A percentile compares a stretch with the other conserved stretches of the same genome.
These are phyloP conservation scores for Dillenia suffruticosa DNA, from an alignment of 164 flowering plant genomes.

Conservation along the genomic window DNA sequence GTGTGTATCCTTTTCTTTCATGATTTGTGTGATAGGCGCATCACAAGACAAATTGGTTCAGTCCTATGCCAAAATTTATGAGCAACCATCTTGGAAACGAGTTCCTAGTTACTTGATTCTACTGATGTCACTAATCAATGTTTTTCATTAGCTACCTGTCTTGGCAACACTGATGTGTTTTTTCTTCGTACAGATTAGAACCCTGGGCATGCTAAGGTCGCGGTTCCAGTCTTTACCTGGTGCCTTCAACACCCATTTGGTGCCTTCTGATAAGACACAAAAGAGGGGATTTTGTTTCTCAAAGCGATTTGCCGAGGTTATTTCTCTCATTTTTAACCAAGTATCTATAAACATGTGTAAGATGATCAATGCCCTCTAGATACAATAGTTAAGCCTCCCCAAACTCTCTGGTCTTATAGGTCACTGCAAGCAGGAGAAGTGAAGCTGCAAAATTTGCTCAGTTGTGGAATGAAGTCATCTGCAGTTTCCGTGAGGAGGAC, in stretches of 20 bases:
- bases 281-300: conserved; percentile 72
- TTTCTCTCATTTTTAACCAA: conserved; percentile 1
- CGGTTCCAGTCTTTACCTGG: conserved; percentile 96
- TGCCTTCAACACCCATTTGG: conserved; percentile 81
- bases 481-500: conserved; percentile 94
- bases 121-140: no score
- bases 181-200: conserved; percentile 60
- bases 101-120: no score
- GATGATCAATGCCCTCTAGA: no score
- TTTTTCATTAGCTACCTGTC: no score
- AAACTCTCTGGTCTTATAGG: conserved; percentile 29
- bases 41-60: no score
- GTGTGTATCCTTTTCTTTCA: no score
- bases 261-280: conserved; percentile 64
- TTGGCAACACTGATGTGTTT: background rate
- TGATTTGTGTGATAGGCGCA: no score
- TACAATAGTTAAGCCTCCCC: no score
- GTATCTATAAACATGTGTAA: no score
- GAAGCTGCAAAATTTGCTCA: conserved; percentile 99
- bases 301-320: conserved; percentile 78
- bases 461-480: conserved; percentile 92
- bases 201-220: conserved; percentile 89
- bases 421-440: conserved; percentile 70
- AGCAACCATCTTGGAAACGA: no score
- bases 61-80: no score